Evolutionary conservation across 164 flowering plant species (phyloP).

Genomic region (Aristolochia contorta): DNA sequence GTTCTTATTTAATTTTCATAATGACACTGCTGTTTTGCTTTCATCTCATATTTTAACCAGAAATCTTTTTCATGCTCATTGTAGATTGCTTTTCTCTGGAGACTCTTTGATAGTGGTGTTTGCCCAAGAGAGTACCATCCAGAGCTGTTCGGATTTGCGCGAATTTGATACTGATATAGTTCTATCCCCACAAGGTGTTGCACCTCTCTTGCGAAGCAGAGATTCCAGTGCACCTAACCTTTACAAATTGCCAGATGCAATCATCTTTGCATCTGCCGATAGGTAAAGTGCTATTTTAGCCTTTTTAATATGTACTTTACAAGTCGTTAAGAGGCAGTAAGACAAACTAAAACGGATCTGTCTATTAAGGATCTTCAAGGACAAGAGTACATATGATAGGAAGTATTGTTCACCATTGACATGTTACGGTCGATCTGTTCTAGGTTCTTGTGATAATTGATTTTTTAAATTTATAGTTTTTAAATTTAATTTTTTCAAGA

Average conservation of each 20-base stretch:
- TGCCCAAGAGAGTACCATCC: constrained; percentile 32
- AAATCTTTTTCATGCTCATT: constrained; percentile 5
- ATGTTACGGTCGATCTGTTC: too few species aligned
- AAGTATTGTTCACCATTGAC: too few species aligned
- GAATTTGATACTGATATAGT: constrained; percentile 33
- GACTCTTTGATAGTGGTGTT: constrained; percentile 38
- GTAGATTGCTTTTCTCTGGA: constrained; percentile 37
- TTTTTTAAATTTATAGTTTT: too few species aligned
- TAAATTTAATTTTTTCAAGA: too few species aligned
- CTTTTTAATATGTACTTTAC: background rate
- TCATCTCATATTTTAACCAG: background rate
- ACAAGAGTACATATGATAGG: too few species aligned
- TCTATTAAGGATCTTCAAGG: too few species aligned
- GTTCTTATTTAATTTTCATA: background rate
- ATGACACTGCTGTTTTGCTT: too few species aligned
- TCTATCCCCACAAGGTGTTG: constrained; percentile 33
- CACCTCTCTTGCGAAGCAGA: constrained; percentile 32
- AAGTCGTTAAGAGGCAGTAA: too few species aligned
- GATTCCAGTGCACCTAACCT: constrained; percentile 18
- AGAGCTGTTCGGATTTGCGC: constrained; percentile 19
- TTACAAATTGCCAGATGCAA: constrained; percentile 35
- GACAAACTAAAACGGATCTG: too few species aligned
- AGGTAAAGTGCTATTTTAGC: constrained; percentile 18
- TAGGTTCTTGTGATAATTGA: too few species aligned
- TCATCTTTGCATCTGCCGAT: constrained; percentile 35